Evolutionary conservation across 257 asterid species (phyloP), one percentile per base, ranked within the genome.

Genomic region (Solanum pinnatisectum): DNA sequence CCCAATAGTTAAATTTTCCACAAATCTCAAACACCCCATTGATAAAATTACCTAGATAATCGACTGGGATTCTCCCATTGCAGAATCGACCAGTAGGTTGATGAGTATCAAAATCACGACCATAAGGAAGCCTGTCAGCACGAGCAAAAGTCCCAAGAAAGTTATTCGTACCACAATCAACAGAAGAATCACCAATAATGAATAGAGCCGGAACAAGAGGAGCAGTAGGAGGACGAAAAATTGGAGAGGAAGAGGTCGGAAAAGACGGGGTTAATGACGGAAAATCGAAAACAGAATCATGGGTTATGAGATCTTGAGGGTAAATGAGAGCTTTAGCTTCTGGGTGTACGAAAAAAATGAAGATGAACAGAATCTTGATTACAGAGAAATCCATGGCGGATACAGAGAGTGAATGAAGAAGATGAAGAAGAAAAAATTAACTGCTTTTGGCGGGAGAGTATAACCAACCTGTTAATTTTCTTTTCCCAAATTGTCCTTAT

Each of bases 1-100:
- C 79, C 25, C 79, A 71, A 71, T 32, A 32, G 2, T 32, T 4
- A 16, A 71, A 71, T 15, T 15, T 71, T 71, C 39, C 77, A 70
- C 22, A 32, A 70, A 70, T 30, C 3, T 10, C 77, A 15, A 2
- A 35, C 8, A 20, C 10, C 32, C 32, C 6, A 1, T 73, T 71
- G 78, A 71, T 7, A 30, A 70, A 70, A 68, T 32, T 91, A 95
- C 98, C 98, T 5, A 97, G 93, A 90, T 88, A 97, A 85, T 97
- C 99, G 32, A 96, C 99, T 16, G 99, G 98, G 87, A 95, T 94
- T 91, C 99, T 94, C 70, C 99, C 99, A 87, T 94, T 96, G 94
- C 95, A 93, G 86, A 97, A 97, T 16, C 99, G 92, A 84, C 99
- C 99, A 84, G 98, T 96, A 86, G 99, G 99, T 65, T 86, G 92